Conservation (phyloP, 345 rosid genomes). For the Gossypium sturtianum region DNA sequence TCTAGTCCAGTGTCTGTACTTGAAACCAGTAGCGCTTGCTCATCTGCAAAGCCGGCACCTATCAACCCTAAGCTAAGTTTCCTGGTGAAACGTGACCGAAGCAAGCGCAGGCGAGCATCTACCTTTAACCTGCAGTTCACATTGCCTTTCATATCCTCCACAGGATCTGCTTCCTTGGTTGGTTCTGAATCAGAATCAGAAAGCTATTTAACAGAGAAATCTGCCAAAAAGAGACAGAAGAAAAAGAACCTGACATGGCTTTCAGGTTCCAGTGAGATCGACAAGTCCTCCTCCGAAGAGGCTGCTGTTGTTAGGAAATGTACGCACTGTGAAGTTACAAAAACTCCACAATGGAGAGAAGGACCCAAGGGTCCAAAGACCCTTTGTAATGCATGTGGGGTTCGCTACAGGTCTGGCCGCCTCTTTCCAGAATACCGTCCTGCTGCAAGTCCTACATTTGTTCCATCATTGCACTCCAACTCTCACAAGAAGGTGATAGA, state of each 20-base stretch:
- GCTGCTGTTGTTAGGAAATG: conserved; percentile 43
- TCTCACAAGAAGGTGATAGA: conserved; percentile 74
- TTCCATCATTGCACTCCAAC: conserved; percentile 64
- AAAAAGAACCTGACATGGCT: conserved; percentile 26
- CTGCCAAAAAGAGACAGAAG: conserved; percentile 38
- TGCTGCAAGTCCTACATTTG: conserved; percentile 77
- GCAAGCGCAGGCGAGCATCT: conserved; percentile 55
- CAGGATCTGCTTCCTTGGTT: conserved; percentile 13
- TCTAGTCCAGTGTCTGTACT: conserved; percentile 75
- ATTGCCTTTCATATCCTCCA: conserved; percentile 21
- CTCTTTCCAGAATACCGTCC: conserved; percentile 89
- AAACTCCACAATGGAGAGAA: conserved; percentile 95
- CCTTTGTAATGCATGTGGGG: conserved; percentile 93
- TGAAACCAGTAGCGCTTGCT: conserved; percentile 63
- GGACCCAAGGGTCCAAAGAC: conserved; percentile 93
- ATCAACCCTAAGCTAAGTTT: conserved; percentile 25
- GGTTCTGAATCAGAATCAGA: conserved; percentile 36
- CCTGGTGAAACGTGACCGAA: conserved; percentile 62
- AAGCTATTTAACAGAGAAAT: conserved; percentile 24
- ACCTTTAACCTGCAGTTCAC: conserved; percentile 16
- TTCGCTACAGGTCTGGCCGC: conserved; percentile 82
- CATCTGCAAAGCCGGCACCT: conserved; percentile 32
- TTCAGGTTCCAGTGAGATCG: conserved; percentile 24
- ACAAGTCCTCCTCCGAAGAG: conserved; percentile 17
- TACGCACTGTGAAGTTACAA: conserved; percentile 65